A percentile compares a stretch with the other conserved stretches of the same genome.
Conservation (phyloP, 208 protist species). For the Wallacemonas rigidus region DNA sequence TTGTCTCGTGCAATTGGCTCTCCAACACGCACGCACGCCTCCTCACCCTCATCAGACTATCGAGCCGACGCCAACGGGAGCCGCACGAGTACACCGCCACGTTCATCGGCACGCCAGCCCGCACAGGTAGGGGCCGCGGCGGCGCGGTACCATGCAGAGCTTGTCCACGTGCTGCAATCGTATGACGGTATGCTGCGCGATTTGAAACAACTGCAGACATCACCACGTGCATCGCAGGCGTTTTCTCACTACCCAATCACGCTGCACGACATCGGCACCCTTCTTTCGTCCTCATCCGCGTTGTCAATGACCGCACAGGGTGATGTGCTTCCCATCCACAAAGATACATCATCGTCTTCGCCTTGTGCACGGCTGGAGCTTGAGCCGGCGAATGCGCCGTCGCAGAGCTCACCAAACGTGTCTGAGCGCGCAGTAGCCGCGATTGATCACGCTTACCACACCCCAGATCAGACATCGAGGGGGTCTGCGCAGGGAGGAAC, state of each 20-base stretch:
- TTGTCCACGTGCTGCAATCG: neutral
- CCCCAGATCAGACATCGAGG: no score
- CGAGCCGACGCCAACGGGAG: neutral
- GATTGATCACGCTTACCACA: no score
- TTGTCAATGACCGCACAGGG: neutral
- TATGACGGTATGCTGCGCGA: constrained; percentile 15
- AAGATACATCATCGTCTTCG: no score
- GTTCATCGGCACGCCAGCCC: neutral
- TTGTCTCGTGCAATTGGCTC: constrained; percentile 15
- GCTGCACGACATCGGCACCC: neutral
- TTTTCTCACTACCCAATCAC: constrained; percentile 15
- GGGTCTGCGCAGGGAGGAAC: neutral
- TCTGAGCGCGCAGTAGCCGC: no score
- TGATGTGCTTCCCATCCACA: neutral
- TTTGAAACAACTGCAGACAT: constrained; percentile 1
- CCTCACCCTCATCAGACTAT: neutral
- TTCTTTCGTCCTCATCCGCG: neutral
- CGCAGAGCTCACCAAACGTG: no score
- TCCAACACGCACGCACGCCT: neutral
- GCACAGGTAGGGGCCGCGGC: neutral
- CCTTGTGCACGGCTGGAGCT: no score
- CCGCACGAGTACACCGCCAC: neutral
- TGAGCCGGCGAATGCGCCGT: no score
- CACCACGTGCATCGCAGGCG: neutral
- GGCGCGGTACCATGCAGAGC: neutral